These are phyloP conservation scores for Silene coronaria DNA, from an alignment of 179 eudicot species.

Conservation along the genomic window DNA sequence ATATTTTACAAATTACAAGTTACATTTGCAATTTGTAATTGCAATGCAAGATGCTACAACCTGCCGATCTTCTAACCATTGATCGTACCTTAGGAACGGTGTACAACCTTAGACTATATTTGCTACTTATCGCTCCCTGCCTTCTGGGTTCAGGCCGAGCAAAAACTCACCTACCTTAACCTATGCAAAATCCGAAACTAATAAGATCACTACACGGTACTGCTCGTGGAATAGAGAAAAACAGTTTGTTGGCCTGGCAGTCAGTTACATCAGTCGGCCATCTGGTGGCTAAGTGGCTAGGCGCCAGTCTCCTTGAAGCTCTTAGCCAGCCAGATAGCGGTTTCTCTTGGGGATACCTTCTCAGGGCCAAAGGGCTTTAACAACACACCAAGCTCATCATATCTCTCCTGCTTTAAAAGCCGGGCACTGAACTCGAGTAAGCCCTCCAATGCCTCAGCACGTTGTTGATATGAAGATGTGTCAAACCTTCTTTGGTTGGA, in stretches of 20 bases:
- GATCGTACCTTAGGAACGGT: conserved; percentile 6
- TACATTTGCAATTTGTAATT: no score
- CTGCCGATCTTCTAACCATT: background rate
- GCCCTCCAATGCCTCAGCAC: conserved; percentile 93
- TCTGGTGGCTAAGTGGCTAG: conserved; percentile 16
- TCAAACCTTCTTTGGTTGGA: conserved; percentile 63
- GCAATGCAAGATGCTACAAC: no score
- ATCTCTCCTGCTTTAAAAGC: conserved; percentile 71
- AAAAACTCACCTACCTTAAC: background rate
- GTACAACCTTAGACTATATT: background rate
- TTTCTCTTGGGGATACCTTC: conserved; percentile 91
- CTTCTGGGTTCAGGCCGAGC: background rate
- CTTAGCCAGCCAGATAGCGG: conserved; percentile 93
- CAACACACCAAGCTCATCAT: conserved; percentile 73
- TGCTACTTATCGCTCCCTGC: conserved; percentile 3
- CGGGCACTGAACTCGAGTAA: conserved; percentile 88
- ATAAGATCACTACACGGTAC: conserved; percentile 18
- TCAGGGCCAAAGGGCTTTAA: conserved; percentile 88
- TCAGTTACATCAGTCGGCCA: conserved; percentile 7
- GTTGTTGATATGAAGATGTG: conserved; percentile 73
- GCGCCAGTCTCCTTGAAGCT: conserved; percentile 70
- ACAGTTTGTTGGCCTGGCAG: background rate
- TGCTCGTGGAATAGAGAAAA: conserved; percentile 10
- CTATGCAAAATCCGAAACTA: background rate
- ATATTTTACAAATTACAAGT: background rate